Evolutionary conservation across 2,329 filamentous ascomycete genomes (phyloP).

Genomic region (Talaromyces sp.): DNA sequence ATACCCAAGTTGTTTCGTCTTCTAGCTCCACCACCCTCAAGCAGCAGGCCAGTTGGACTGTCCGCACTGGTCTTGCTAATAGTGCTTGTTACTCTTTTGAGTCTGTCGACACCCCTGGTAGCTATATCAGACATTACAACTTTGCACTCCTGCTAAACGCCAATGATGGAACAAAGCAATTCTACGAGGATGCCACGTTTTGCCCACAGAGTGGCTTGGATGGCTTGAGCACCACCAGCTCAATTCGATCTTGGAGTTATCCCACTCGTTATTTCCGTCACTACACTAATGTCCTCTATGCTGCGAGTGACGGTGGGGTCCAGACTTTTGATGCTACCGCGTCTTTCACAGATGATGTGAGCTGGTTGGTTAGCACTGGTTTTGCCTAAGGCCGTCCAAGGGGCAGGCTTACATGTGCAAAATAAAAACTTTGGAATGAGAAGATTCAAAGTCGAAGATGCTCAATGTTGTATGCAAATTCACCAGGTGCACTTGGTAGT

Average conservation of each 20-base stretch:
- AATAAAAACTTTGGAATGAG: too few relatives aligned
- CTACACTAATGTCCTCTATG: conserved; percentile 51
- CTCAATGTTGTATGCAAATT: too few relatives aligned
- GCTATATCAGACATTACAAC: conserved; percentile 60
- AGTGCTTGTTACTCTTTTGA: conserved; percentile 64
- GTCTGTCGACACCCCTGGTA: conserved; percentile 60
- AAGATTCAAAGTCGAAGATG: too few relatives aligned
- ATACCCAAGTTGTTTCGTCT: conserved; percentile 59
- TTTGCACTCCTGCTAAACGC: conserved; percentile 55
- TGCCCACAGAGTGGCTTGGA: conserved; percentile 58
- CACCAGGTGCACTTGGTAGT: too few relatives aligned
- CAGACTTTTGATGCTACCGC: conserved; percentile 54
- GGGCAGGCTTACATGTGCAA: too few relatives aligned
- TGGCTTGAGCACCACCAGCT: conserved; percentile 48
- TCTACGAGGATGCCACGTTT: conserved; percentile 66
- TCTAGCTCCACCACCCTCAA: conserved; percentile 55
- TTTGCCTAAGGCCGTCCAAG: conserved; percentile 29
- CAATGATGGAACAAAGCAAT: conserved; percentile 59
- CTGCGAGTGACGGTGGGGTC: conserved; percentile 60
- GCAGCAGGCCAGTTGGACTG: conserved; percentile 57
- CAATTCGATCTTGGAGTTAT: conserved; percentile 62
- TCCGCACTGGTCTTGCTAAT: conserved; percentile 59
- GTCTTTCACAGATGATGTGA: conserved; percentile 59
- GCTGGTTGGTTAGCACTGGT: conserved; percentile 51
- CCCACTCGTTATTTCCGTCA: conserved; percentile 63